Evolutionary conservation across 139 green algal species (phyloP), one percentile per base, ranked within the genome.

Genomic region (Chlamydomonas eustigma): DNA sequence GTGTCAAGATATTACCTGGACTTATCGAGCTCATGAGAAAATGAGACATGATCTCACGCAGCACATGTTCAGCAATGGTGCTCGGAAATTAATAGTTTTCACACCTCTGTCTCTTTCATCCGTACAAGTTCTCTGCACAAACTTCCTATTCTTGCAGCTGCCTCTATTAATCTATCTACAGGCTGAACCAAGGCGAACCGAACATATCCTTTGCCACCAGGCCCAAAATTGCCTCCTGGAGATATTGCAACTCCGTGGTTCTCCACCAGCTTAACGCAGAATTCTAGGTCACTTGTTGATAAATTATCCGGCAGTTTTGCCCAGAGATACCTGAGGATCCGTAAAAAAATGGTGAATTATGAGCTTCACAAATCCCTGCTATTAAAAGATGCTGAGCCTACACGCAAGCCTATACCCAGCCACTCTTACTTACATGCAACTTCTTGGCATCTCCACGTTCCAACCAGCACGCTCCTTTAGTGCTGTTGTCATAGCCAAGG

Each of bases 281-380:
- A 72, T 39, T 39, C 33, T 31, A 72, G 65, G 65, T 72, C 65
- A 34, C 44, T 34, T 25, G 4, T 22, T 28, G 12, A 18, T 3
- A 72, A 37, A 34, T 31, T 34, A 39, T 72, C 12, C 0, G 84
- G 84, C 44, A 89, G 75, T 28, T 32, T 52, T 0, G 75, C 69
- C 79, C 79, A 89, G 18, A 89, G 35, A 67, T 89, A 89, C 84
- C 81, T 86, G 78, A 73, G 71, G 28, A 6, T n/a, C n/a, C n/a
- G n/a, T n/a, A n/a, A n/a, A n/a, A n/a, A n/a, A n/a, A n/a, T n/a
- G n/a, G n/a, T n/a, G n/a, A n/a, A n/a, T n/a, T n/a, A n/a, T n/a
- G n/a, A n/a, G n/a, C n/a, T n/a, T n/a, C 44, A 12, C 44, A 28
- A 58, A 18, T 18, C 18, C 44, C 12, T 12, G 44, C 44, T 18